Conservation (phyloP, 1,284 basidiomycete genomes). For the Microbotryum intermedium region DNA sequence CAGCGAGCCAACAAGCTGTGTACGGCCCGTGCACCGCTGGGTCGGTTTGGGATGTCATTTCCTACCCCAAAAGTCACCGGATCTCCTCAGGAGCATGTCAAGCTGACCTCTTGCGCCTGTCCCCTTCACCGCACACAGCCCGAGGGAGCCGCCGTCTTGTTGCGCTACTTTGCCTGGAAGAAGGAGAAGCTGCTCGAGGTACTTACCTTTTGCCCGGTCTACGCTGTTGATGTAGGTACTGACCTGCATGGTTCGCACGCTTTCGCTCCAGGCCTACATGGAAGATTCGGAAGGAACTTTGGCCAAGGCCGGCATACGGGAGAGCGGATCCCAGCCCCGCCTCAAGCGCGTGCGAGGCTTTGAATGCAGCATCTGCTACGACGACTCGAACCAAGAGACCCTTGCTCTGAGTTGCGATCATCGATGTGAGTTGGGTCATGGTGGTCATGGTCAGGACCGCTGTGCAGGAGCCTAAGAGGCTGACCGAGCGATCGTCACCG, state of each 20-base stretch:
- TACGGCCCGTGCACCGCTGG: too few relatives aligned
- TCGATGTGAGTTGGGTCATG: slow-evolving; percentile 41
- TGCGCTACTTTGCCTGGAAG: slow-evolving; percentile 88
- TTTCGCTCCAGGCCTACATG: slow-evolving; percentile 68
- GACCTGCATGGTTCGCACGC: too few relatives aligned
- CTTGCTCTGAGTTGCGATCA: slow-evolving; percentile 68
- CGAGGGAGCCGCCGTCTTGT: slow-evolving; percentile 61
- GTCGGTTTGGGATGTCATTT: too few relatives aligned
- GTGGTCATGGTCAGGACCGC: neutral
- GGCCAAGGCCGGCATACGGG: slow-evolving; percentile 57
- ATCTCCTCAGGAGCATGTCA: neutral
- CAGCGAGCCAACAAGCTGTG: too few relatives aligned
- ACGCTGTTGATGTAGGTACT: slow-evolving; percentile 40
- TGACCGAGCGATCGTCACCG: neutral
- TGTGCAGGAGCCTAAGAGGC: neutral
- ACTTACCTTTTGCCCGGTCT: slow-evolving; percentile 27
- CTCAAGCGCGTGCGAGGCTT: slow-evolving; percentile 48
- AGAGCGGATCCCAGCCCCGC: slow-evolving; percentile 31
- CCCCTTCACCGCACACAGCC: slow-evolving; percentile 36
- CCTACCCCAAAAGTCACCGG: too few relatives aligned
- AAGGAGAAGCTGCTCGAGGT: slow-evolving; percentile 67
- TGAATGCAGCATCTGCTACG: slow-evolving; percentile 83
- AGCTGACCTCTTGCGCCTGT: neutral
- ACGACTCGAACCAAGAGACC: slow-evolving; percentile 49
- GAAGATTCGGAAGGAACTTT: slow-evolving; percentile 66